Conservation (phyloP, 306 rosid species). For the Oxytropis ochrocephala region DNA sequence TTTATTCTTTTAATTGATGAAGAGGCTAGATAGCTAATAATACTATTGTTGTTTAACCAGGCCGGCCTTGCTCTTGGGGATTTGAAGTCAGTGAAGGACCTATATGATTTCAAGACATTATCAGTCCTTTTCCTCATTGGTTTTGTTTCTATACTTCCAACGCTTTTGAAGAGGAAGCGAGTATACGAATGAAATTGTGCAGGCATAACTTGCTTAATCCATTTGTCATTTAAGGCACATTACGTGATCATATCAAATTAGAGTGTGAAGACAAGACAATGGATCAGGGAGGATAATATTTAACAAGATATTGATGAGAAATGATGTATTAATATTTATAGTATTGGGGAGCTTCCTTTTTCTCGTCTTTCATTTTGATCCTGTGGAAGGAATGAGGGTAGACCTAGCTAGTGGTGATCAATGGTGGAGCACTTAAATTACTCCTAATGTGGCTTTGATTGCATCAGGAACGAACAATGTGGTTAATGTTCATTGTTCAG, state of each 20-base stretch:
- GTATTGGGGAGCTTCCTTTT: conserved; percentile 9
- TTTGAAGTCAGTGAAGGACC: conserved; percentile 89
- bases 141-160: conserved; percentile 61
- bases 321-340: conserved; percentile 17
- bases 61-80: conserved; percentile 99
- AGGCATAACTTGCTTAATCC: neutral
- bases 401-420: conserved; percentile 10
- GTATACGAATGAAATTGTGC: conserved; percentile 58
- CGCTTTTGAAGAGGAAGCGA: conserved; percentile 83
- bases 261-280: neutral
- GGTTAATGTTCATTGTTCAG: conserved; percentile 23
- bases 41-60: conserved; percentile 37
- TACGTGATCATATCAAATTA: neutral
- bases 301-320: conserved; percentile 5
- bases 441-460: conserved; percentile 18
- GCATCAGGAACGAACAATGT: conserved; percentile 12
- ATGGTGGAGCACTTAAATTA: conserved; percentile 1
- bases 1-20: neutral
- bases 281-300: conserved; percentile 5
- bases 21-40: neutral
- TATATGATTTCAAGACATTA: conserved; percentile 83
- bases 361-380: neutral
- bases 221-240: conserved; percentile 14
- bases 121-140: conserved; percentile 87
- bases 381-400: conserved; percentile 15